Conservation (phyloP, 257 asterid species). For the Ehretia macrophylla region DNA sequence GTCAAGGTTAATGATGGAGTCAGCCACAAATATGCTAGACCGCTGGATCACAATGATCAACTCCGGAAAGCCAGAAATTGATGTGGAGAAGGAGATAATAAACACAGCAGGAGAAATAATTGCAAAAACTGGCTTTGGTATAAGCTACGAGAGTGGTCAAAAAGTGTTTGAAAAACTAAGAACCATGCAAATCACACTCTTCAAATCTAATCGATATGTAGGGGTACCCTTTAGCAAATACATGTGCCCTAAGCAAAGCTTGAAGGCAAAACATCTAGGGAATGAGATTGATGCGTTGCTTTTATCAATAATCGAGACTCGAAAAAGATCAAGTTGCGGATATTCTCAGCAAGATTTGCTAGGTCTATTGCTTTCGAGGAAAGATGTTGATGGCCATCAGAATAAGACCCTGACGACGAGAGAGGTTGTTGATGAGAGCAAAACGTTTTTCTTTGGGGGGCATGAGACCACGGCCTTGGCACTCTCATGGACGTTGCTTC, state of each 20-base stretch:
- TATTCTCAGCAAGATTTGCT: conserved; percentile 45
- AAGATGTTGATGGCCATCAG: conserved; percentile 26
- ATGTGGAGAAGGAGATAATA: conserved; percentile 67
- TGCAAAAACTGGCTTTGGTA: conserved; percentile 68
- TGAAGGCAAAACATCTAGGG: conserved; percentile 56
- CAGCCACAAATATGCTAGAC: conserved; percentile 55
- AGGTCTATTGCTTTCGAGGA: conserved; percentile 47
- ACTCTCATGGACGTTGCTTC: conserved; percentile 76
- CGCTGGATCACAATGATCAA: conserved; percentile 47
- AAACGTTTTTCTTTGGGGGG: conserved; percentile 88
- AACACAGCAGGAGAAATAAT: conserved; percentile 78
- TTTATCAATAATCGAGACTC: conserved; percentile 29
- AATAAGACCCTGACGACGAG: conserved; percentile 38
- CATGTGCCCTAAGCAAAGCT: conserved; percentile 43
- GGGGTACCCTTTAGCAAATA: conserved; percentile 77
- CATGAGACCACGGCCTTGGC: conserved; percentile 87
- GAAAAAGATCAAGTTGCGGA: conserved; percentile 16
- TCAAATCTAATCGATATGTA: conserved; percentile 64
- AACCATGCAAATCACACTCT: conserved; percentile 64
- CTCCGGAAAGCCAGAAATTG: conserved; percentile 54
- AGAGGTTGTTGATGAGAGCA: conserved; percentile 87
- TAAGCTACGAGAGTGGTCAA: conserved; percentile 46
- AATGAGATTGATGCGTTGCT: conserved; percentile 61
- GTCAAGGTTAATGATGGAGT: conserved; percentile 70
- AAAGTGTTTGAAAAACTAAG: conserved; percentile 61